Evolutionary conservation across 225 moss, liverwort and hornwort genomes (phyloP).

Genomic region (Physcomitrellopsis africana): DNA sequence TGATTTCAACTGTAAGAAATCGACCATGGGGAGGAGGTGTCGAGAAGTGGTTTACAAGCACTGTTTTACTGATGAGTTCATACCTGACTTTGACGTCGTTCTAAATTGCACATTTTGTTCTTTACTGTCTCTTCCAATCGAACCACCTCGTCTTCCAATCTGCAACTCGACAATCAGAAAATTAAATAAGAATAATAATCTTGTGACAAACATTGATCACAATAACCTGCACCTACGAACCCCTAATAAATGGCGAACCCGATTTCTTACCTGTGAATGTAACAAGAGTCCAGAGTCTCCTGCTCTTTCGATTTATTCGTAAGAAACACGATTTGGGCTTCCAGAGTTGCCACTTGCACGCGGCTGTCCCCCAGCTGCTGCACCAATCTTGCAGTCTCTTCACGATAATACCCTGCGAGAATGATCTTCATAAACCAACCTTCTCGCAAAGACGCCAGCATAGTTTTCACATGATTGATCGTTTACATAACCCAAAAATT

Average conservation of each 20-base stretch:
- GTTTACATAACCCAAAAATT: neutral
- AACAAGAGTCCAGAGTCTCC: constrained; percentile 44
- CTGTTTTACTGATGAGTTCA: neutral
- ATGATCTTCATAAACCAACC: neutral
- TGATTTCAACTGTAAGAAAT: constrained; percentile 8
- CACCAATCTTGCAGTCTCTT: constrained; percentile 69
- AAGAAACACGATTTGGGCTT: constrained; percentile 72
- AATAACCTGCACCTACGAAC: too few relatives aligned
- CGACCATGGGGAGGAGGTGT: neutral
- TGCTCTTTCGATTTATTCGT: constrained; percentile 61
- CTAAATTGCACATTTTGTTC: constrained; percentile 60
- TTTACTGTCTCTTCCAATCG: constrained; percentile 59
- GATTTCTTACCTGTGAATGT: constrained; percentile 63
- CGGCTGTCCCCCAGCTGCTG: constrained; percentile 83
- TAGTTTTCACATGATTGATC: neutral
- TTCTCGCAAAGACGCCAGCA: too few relatives aligned
- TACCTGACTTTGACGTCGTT: constrained; percentile 74
- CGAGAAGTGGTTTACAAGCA: neutral
- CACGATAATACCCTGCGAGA: constrained; percentile 55
- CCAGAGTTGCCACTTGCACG: constrained; percentile 78
- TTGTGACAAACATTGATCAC: too few relatives aligned
- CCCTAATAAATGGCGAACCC: neutral
- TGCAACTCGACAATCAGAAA: constrained; percentile 14
- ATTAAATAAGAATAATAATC: too few relatives aligned
- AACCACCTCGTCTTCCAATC: constrained; percentile 71